These are phyloP conservation scores for Striga asiatica DNA, from an alignment of 257 asterid species.

Conservation along the genomic window DNA sequence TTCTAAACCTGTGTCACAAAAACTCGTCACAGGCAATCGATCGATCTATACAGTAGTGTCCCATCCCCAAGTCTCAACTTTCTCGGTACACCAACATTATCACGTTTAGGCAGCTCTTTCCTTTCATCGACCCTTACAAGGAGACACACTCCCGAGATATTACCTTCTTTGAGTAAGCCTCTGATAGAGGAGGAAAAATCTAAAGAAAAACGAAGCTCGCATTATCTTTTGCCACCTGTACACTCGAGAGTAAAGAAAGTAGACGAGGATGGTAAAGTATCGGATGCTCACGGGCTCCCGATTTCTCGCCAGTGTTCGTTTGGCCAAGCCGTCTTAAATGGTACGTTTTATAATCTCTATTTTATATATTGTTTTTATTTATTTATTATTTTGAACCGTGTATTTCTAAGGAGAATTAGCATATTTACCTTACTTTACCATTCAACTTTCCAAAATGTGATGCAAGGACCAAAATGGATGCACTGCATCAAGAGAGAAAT, in stretches of 20 bases:
- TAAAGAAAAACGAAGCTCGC: slow-evolving; percentile 49
- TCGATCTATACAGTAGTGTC: slow-evolving; percentile 77
- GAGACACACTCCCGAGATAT: slow-evolving; percentile 68
- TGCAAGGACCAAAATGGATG: no score
- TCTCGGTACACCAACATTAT: slow-evolving; percentile 59
- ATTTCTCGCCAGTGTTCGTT: slow-evolving; percentile 52
- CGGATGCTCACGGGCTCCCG: slow-evolving; percentile 51
- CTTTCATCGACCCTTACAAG: slow-evolving; percentile 54
- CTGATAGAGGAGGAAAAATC: slow-evolving; percentile 45
- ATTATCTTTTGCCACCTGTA: slow-evolving; percentile 48
- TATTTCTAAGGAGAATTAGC: neutral
- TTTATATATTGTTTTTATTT: neutral
- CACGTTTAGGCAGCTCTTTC: slow-evolving; percentile 67
- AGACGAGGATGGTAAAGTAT: slow-evolving; percentile 35
- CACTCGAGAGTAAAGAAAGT: slow-evolving; percentile 44
- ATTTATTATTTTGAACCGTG: no score
- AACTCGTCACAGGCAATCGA: slow-evolving; percentile 84
- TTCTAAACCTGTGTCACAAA: no score
- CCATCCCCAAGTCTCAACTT: slow-evolving; percentile 78
- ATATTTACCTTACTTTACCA: neutral
- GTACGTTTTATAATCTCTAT: slow-evolving; percentile 18
- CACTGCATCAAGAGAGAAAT: no score
- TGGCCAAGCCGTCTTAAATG: slow-evolving; percentile 74
- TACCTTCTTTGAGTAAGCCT: slow-evolving; percentile 64
- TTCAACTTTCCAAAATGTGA: no score